phyloP scores from a whole-genome alignment of 345 rosid species.

The Nasturtium officinale region DNA sequence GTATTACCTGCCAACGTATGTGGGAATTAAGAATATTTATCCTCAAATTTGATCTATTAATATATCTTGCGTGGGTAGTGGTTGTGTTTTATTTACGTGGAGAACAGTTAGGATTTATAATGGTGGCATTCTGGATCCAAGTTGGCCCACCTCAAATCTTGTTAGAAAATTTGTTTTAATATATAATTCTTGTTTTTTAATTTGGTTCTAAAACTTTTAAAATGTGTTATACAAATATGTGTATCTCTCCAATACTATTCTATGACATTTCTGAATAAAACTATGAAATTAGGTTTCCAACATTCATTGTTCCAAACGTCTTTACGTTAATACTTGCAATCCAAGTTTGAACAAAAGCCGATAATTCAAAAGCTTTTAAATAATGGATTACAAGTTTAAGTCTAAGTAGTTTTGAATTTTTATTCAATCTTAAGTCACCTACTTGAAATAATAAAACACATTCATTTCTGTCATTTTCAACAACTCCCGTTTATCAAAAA shows the following conservation, averaged over 20 bases:
- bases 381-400: background rate
- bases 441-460: no score
- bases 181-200: background rate
- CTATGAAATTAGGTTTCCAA: background rate
- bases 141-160: constrained; percentile 27
- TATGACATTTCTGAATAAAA: background rate
- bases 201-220: background rate
- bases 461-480: background rate
- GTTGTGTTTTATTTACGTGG: constrained; percentile 21
- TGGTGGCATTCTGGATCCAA: constrained; percentile 26
- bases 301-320: background rate
- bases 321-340: background rate
- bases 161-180: background rate
- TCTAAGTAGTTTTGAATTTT: background rate
- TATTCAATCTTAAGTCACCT: background rate
- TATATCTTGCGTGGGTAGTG: constrained; percentile 10
- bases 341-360: background rate
- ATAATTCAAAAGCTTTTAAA: background rate
- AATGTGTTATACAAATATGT: no score
- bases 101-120: constrained; percentile 15
- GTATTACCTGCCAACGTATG: background rate
- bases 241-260: no score
- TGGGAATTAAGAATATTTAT: background rate
- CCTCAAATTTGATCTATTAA: background rate
- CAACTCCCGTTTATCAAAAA: background rate